Conservation (phyloP, 768 basidiomycete species). For the Zangia roseola region DNA sequence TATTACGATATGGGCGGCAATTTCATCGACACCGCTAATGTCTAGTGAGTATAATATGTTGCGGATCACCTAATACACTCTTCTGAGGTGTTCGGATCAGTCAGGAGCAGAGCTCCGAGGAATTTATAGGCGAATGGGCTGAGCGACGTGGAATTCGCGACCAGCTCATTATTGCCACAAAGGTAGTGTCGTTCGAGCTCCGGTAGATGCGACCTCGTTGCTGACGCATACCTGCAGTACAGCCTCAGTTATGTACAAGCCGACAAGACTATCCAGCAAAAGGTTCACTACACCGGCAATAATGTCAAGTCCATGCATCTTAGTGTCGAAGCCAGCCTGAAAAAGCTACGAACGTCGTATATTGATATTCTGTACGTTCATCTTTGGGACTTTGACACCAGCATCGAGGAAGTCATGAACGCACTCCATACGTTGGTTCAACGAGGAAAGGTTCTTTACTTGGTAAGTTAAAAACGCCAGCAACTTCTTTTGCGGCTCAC, state of each 20-base stretch:
- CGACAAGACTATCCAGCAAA: constrained; percentile 14
- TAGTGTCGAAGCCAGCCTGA: constrained; percentile 32
- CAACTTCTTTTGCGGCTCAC: background rate
- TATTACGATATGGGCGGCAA: constrained; percentile 44
- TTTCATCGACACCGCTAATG: constrained; percentile 41
- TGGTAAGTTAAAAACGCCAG: constrained; percentile 15
- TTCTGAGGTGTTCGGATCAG: constrained; percentile 14
- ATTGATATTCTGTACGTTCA: constrained; percentile 57
- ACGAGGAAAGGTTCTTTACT: constrained; percentile 42
- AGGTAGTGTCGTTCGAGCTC: constrained; percentile 19
- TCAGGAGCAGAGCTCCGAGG: constrained; percentile 54
- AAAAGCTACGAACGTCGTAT: constrained; percentile 55
- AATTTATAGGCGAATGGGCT: constrained; percentile 50
- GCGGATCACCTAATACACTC: background rate
- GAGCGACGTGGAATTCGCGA: constrained; percentile 40
- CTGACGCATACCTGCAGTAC: constrained; percentile 7
- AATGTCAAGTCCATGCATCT: constrained; percentile 33
- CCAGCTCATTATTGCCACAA: constrained; percentile 46
- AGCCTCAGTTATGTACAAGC: constrained; percentile 13
- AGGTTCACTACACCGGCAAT: constrained; percentile 36
- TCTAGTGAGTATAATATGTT: constrained; percentile 32
- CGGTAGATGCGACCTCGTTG: background rate
- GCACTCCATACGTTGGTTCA: constrained; percentile 40
- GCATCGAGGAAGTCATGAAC: constrained; percentile 46
- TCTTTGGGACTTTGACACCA: constrained; percentile 45